phyloP scores from a whole-genome alignment of 1,139 yeast species.

The Taphrina confusa region DNA sequence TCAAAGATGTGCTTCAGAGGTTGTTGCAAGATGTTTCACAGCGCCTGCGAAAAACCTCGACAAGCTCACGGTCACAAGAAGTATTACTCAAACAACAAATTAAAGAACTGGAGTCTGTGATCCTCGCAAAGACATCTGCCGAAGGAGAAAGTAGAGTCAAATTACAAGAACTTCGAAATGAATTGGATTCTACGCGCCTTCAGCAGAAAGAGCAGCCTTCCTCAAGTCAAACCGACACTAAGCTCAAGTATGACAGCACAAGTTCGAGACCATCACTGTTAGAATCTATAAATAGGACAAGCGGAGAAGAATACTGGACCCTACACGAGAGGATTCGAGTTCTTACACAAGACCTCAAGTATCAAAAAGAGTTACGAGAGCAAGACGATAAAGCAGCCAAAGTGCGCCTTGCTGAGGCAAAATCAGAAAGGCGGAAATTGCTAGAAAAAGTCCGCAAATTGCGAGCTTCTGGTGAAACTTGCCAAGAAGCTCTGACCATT shows the following conservation, averaged over 20 bases:
- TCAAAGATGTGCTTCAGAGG: not conserved
- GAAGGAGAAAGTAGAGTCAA: not conserved
- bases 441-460: not conserved
- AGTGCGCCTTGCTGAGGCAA: not conserved
- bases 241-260: no score
- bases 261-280: not conserved
- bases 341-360: slow-evolving; percentile 14
- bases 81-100: no score
- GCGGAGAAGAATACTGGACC: slow-evolving; percentile 14
- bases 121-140: not conserved
- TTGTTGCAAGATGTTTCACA: not conserved
- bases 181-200: not conserved
- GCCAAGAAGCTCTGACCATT: not conserved
- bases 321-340: slow-evolving; percentile 13
- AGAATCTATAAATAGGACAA: not conserved
- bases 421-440: not conserved
- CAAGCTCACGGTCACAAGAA: not conserved
- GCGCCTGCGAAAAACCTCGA: not conserved
- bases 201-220: not conserved
- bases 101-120: not conserved
- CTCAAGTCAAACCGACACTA: no score
- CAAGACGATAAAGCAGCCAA: slow-evolving; percentile 21
- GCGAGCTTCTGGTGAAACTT: not conserved
- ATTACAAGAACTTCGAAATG: not conserved
- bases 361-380: slow-evolving; percentile 17